Base-by-base conservation (phyloP, 2,329 filamentous ascomycete genomes). In the Exophiala oligosperma region DNA sequence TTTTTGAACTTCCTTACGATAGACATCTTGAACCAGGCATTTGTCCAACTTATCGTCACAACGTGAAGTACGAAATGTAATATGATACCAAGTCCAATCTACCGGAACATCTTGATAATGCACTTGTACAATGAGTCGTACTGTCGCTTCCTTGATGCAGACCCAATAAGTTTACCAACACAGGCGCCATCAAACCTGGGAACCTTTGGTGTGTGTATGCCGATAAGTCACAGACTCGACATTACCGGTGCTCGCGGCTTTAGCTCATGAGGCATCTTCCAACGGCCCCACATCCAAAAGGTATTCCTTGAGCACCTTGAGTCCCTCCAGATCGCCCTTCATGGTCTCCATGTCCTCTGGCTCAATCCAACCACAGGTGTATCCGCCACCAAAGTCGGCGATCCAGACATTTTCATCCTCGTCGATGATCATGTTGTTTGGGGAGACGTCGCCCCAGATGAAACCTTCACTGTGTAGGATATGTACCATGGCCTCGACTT, bases 381-480 rank as follows among this genome's bases (percentile, higher is more conserved):
- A 68, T 43, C 57, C 64, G 32, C 65, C 66, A 28, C 64, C 66
- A 56, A 69, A 69, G 63, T 67, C 66, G 56, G 67, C 64, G 11
- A 69, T 44, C 53, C 62, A 68, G 17, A 55, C 32, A 59, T 69
- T 56, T 1, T 59, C 49, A 37, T 69, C 48, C 29, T 44, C 38
- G 44, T 70, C 66, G 49, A 69, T 61, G 17, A 70, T 56, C 21
- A 70, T 47, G 62, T 70, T 68, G 21, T 56, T 63, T 11, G 66
- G 47, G 54, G 66, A 67, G n/a, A 57, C 63, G 60, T 68, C 66
- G 5, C 65, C 67, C 63, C 65, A 68, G 37, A 67, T 54, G 8
- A 68, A 59, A n/a, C 52, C 60, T 43, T 29, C 28, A n/a, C 44
- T 24, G 47, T 66, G 61, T 29, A 67, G 38, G 37, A 37, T 23